Evolutionary conservation across 148 eudicot genomes (phyloP).

Genomic region (Camellia japonica): DNA sequence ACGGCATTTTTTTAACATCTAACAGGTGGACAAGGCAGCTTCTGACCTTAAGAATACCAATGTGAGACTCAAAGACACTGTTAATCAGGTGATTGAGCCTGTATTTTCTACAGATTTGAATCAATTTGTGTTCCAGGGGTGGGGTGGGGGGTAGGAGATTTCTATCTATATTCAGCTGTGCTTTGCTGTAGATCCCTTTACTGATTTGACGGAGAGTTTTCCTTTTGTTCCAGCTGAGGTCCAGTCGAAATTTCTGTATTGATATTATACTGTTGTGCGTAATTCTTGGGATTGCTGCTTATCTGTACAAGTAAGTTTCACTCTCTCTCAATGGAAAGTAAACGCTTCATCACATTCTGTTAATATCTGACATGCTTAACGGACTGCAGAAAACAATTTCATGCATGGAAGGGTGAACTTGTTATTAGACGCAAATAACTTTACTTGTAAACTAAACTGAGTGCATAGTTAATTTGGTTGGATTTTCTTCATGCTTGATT

Average conservation of each 20-base stretch:
- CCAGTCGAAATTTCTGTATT: constrained; percentile 88
- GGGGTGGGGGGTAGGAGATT: too few relatives aligned
- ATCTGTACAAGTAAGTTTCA: constrained; percentile 83
- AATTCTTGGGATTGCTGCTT: constrained; percentile 92
- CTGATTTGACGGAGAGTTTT: neutral
- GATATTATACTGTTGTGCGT: constrained; percentile 78
- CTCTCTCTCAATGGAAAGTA: neutral
- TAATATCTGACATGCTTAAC: neutral
- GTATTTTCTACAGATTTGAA: neutral
- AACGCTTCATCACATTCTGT: neutral
- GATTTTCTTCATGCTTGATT: neutral
- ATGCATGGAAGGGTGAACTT: neutral
- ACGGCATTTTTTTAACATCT: neutral
- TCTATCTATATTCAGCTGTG: neutral
- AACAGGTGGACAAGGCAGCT: constrained; percentile 89
- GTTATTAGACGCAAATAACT: neutral
- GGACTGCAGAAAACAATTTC: neutral
- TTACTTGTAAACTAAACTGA: neutral
- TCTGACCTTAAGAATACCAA: constrained; percentile 89
- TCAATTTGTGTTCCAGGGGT: neutral
- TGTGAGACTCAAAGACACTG: constrained; percentile 84
- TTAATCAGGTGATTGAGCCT: constrained; percentile 59
- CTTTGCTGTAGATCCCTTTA: neutral
- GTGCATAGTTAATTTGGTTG: neutral
- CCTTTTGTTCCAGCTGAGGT: constrained; percentile 60